phyloP scores from a whole-genome alignment of 2,329 filamentous ascomycete species.

The Pestalotiopsis sp. region DNA sequence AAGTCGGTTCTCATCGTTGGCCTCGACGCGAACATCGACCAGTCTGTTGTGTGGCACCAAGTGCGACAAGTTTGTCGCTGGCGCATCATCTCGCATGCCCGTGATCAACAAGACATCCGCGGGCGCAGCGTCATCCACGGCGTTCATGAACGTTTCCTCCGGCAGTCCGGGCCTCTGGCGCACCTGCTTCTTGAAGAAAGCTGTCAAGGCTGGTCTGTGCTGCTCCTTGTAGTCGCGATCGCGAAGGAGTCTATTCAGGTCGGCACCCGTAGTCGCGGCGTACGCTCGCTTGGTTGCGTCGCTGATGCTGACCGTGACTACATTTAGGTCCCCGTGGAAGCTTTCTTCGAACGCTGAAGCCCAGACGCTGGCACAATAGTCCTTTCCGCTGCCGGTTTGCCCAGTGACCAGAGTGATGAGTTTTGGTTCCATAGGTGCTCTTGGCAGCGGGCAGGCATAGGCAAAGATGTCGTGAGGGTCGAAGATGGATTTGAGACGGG shows the following conservation, averaged over 20 bases:
- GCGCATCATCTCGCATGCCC: slow-evolving; percentile 63
- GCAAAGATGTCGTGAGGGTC: slow-evolving; percentile 55
- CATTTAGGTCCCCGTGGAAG: slow-evolving; percentile 30
- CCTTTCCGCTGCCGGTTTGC: slow-evolving; percentile 57
- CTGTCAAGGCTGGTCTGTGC: slow-evolving; percentile 53
- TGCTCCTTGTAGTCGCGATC: slow-evolving; percentile 65
- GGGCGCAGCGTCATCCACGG: slow-evolving; percentile 41
- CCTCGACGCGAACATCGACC: slow-evolving; percentile 52
- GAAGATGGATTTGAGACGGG: slow-evolving; percentile 47
- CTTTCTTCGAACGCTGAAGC: slow-evolving; percentile 36
- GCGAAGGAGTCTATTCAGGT: slow-evolving; percentile 46
- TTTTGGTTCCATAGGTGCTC: slow-evolving; percentile 34
- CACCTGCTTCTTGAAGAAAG: slow-evolving; percentile 51
- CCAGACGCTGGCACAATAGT: slow-evolving; percentile 60
- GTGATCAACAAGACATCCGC: slow-evolving; percentile 62
- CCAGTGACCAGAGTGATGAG: slow-evolving; percentile 62
- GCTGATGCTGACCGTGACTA: slow-evolving; percentile 56
- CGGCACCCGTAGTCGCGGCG: slow-evolving; percentile 47
- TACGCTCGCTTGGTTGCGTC: slow-evolving; percentile 60
- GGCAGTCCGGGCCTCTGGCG: slow-evolving; percentile 44
- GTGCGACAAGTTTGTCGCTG: slow-evolving; percentile 54
- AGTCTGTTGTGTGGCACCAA: slow-evolving; percentile 52
- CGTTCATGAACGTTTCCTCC: slow-evolving; percentile 51
- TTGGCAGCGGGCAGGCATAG: slow-evolving; percentile 56
- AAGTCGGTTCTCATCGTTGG: slow-evolving; percentile 34